Evolutionary conservation across 768 basidiomycete species (phyloP).

Genomic region (Mrakia blollopis): DNA sequence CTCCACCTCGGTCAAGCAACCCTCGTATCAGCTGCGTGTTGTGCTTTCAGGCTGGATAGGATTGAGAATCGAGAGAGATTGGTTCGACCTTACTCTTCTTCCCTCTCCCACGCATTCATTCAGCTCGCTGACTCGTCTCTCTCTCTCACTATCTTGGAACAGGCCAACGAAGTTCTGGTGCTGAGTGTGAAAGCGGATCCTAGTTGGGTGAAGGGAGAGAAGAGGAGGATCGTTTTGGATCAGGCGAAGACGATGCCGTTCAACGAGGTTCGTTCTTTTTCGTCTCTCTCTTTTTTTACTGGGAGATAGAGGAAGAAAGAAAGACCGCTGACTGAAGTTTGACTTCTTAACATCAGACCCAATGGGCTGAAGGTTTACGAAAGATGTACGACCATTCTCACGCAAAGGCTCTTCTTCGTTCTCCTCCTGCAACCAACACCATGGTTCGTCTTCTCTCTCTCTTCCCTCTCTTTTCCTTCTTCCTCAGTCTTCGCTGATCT

Average conservation of each 20-base stretch:
- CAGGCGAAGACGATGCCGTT: neutral
- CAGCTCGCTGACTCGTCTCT: neutral
- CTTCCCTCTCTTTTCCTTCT: neutral
- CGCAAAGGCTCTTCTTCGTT: neutral
- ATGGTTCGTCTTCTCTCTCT: neutral
- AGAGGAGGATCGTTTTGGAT: slow-evolving; percentile 3
- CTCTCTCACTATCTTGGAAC: neutral
- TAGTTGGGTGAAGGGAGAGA: neutral
- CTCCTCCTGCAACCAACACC: neutral
- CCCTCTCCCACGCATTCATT: no score
- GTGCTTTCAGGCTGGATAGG: neutral
- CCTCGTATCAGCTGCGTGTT: neutral
- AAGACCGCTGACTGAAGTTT: neutral
- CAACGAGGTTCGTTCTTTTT: neutral
- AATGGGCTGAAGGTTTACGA: neutral
- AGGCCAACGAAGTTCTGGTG: neutral
- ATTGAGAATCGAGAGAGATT: neutral
- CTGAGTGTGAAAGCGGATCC: neutral
- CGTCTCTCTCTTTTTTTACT: neutral
- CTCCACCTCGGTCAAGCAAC: neutral
- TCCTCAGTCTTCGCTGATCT: neutral
- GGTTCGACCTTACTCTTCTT: no score
- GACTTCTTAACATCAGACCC: neutral
- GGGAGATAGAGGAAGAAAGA: no score
- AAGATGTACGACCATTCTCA: neutral